A percentile compares a stretch with the other conserved stretches of the same genome.
These are phyloP conservation scores for Eutrema japonicum DNA, from an alignment of 345 rosid genomes.

Conservation along the genomic window DNA sequence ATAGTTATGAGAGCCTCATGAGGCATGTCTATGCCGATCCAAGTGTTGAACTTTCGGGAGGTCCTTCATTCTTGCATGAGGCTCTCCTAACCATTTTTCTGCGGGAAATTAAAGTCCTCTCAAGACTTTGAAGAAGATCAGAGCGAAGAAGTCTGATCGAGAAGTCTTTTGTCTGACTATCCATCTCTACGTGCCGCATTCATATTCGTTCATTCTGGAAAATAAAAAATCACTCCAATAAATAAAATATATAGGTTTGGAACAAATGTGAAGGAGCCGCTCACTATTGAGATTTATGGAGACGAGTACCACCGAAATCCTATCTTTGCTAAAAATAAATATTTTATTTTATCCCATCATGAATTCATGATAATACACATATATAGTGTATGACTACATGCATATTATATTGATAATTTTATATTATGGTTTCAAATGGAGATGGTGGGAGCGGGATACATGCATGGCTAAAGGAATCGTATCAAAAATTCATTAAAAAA, in stretches of 20 bases:
- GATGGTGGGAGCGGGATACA: background rate
- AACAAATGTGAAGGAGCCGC: constrained; percentile 24
- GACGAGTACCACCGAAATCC: constrained; percentile 37
- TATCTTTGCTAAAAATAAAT: constrained; percentile 10
- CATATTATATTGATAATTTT: no score
- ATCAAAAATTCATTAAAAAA: background rate
- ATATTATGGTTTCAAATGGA: no score
- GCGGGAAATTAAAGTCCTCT: no score
- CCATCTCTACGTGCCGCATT: background rate
- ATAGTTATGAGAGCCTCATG: background rate
- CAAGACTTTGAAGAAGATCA: background rate
- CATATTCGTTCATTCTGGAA: background rate
- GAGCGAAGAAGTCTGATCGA: background rate
- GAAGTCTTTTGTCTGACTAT: background rate
- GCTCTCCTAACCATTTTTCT: background rate
- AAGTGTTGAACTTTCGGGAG: background rate
- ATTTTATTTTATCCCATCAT: background rate
- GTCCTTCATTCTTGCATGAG: background rate
- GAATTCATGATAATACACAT: background rate
- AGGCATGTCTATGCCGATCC: background rate
- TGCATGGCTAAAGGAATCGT: background rate
- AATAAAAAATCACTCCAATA: background rate
- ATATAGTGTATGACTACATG: background rate
- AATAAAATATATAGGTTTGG: background rate
- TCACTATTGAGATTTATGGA: constrained; percentile 22